These are phyloP conservation scores for Gyromitra esculenta DNA, from an alignment of 2,329 filamentous ascomycete genomes.

Conservation along the genomic window DNA sequence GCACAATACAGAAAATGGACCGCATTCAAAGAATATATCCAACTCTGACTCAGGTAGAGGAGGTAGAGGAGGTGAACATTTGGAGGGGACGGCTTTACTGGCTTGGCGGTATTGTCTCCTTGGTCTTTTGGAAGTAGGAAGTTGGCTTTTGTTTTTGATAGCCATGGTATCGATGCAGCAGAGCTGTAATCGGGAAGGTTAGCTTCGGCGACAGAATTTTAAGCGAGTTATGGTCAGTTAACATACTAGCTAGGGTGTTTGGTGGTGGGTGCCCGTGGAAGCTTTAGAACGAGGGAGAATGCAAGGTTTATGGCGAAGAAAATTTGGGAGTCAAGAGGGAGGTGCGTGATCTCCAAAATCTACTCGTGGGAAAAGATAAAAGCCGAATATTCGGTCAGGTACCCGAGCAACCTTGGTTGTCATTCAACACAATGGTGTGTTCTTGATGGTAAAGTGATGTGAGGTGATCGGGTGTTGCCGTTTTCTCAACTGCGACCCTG, in stretches of 20 bases:
- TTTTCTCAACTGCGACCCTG: slow-evolving; percentile 19
- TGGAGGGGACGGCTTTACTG: neutral
- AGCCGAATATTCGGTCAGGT: slow-evolving; percentile 7
- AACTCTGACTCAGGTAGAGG: slow-evolving; percentile 26
- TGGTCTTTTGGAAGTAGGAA: slow-evolving; percentile 14
- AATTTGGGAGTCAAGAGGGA: neutral
- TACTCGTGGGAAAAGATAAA: neutral
- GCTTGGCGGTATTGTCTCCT: slow-evolving; percentile 17
- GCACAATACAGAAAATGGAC: slow-evolving; percentile 37
- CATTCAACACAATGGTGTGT: slow-evolving; percentile 8
- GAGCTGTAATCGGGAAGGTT: slow-evolving; percentile 1
- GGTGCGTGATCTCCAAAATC: slow-evolving; percentile 9
- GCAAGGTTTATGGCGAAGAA: slow-evolving; percentile 15
- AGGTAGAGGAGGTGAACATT: neutral
- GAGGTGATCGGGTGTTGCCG: slow-evolving; percentile 20
- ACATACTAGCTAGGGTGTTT: slow-evolving; percentile 24
- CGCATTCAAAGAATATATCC: slow-evolving; percentile 36
- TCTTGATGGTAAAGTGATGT: slow-evolving; percentile 1
- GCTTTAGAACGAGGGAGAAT: neutral
- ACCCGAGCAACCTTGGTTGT: neutral
- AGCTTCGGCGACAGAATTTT: slow-evolving; percentile 7
- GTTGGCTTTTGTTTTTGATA: slow-evolving; percentile 17
- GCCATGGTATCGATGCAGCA: slow-evolving; percentile 15
- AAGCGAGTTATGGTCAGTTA: slow-evolving; percentile 27
- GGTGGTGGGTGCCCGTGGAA: neutral